Percentiles rank a stretch among this genome's conserved stretches.
Evolutionary conservation across 2,329 filamentous ascomycete genomes (phyloP).

Genomic region (Phyllosticta capitalensis): DNA sequence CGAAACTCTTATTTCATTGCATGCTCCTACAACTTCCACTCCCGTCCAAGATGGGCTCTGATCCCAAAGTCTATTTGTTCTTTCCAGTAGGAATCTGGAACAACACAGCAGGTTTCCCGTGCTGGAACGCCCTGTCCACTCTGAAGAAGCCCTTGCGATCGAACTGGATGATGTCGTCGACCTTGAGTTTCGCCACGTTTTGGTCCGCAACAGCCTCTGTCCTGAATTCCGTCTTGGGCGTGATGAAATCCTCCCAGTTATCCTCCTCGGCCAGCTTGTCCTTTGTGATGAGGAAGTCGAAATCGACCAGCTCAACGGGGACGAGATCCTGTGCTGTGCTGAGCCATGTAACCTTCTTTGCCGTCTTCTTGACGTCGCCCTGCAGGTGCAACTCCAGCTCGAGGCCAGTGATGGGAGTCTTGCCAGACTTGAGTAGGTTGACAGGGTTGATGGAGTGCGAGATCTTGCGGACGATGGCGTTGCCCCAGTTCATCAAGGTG

Average conservation of each 20-base stretch:
- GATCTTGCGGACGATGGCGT: constrained; percentile 67
- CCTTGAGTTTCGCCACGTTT: constrained; percentile 68
- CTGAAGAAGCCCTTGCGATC: constrained; percentile 90
- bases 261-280: constrained; percentile 88
- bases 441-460: constrained; percentile 42
- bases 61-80: constrained; percentile 14
- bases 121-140: constrained; percentile 56
- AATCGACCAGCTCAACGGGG: constrained; percentile 80
- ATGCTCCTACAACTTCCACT: not conserved
- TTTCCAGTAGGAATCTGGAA: constrained; percentile 65
- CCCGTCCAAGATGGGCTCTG: not conserved
- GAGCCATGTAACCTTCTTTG: constrained; percentile 96
- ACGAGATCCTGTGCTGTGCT: constrained; percentile 68
- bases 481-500: constrained; percentile 95
- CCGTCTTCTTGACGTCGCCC: constrained; percentile 88
- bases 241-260: constrained; percentile 73
- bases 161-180: constrained; percentile 88
- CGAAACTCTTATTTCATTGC: not conserved
- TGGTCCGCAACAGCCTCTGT: constrained; percentile 70
- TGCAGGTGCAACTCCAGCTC: constrained; percentile 82
- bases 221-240: constrained; percentile 62
- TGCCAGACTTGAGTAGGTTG: constrained; percentile 39
- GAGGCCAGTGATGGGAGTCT: constrained; percentile 52
- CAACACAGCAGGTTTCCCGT: constrained; percentile 52
- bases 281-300: constrained; percentile 91